phyloP scores from a whole-genome alignment of 169 alveolate genomes.

The Cyclospora cayetanensis region DNA sequence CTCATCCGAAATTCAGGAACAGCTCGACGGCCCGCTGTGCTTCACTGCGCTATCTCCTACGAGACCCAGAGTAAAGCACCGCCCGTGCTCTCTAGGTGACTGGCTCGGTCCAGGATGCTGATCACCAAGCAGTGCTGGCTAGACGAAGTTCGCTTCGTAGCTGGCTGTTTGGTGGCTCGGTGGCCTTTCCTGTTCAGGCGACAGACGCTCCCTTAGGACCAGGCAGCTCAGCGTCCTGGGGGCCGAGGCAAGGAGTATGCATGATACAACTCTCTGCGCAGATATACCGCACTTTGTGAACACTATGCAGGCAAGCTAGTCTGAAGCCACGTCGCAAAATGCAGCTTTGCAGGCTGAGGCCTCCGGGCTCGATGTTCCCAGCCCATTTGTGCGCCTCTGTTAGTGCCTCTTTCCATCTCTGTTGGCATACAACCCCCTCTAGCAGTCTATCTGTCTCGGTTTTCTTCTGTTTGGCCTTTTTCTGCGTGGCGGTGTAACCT shows the following conservation, averaged over 20 bases:
- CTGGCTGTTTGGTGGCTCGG: neutral
- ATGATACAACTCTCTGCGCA: too few relatives aligned
- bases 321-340: too few relatives aligned
- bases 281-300: too few relatives aligned
- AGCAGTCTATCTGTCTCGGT: neutral
- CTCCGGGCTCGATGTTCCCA: too few relatives aligned
- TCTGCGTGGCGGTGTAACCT: too few relatives aligned
- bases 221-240: too few relatives aligned
- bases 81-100: slow-evolving; percentile 16
- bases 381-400: neutral
- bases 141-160: neutral
- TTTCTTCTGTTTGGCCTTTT: neutral
- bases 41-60: neutral
- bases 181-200: neutral
- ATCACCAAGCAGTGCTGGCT: neutral
- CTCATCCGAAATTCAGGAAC: neutral
- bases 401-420: neutral
- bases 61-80: neutral
- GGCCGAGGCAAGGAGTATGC: too few relatives aligned
- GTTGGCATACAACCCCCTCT: neutral
- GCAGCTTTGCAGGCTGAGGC: too few relatives aligned
- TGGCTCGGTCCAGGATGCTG: slow-evolving; percentile 31
- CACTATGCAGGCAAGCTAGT: too few relatives aligned
- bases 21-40: neutral
- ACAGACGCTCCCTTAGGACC: neutral